Conservation (phyloP, 306 rosid species). For the Glycine latifolia region DNA sequence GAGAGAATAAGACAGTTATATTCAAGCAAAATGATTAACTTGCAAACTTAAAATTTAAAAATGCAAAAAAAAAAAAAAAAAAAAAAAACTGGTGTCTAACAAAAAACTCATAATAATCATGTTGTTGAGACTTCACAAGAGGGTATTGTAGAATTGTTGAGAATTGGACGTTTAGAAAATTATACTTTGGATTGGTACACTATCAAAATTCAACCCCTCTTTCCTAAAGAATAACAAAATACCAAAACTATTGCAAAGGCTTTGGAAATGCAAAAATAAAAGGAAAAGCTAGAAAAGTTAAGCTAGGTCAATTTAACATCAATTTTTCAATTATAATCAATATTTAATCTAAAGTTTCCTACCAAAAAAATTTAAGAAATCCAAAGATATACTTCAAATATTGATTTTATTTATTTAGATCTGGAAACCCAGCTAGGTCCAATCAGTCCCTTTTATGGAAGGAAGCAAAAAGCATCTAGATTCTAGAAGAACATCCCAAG, state of each 20-base stretch:
- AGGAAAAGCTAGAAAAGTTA: background rate
- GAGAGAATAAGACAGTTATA: background rate
- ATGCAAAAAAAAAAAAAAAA: background rate
- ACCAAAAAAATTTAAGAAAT: background rate
- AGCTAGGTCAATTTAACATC: background rate
- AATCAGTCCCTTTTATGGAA: background rate
- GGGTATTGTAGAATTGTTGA: background rate
- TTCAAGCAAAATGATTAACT: constrained; percentile 1
- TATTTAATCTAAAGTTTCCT: background rate
- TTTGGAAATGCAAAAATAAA: constrained; percentile 6
- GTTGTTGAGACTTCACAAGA: background rate
- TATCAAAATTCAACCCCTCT: background rate
- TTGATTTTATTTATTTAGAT: background rate
- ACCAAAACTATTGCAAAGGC: background rate
- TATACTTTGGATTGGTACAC: background rate
- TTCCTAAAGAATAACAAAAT: background rate
- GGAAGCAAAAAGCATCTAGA: background rate
- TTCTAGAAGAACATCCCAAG: background rate
- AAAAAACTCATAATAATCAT: constrained; percentile 3
- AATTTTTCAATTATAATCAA: background rate
- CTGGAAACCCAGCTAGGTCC: background rate
- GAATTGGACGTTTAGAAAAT: background rate
- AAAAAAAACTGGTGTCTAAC: background rate
- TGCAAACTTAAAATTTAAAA: constrained; percentile 11
- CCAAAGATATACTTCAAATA: background rate